These are phyloP conservation scores for Pythium angustatum DNA, from an alignment of 352 stramenopile species.

Conservation along the genomic window DNA sequence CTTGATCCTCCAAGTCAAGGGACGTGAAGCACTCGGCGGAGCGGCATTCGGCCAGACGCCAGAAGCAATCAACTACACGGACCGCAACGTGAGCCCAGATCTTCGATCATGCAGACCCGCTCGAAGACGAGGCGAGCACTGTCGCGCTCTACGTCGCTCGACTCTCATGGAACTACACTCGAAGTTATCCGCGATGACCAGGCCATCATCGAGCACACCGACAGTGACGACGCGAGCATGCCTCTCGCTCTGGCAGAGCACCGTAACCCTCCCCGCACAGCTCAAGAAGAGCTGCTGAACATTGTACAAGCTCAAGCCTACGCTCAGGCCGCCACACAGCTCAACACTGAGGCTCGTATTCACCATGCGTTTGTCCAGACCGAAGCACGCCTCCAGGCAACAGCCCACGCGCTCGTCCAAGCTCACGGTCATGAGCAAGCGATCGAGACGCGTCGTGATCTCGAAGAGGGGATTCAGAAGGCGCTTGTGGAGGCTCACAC, in stretches of 20 bases:
- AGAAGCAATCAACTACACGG: too few species aligned
- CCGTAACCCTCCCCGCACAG: too few species aligned
- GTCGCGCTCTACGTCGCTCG: slow-evolving; percentile 1
- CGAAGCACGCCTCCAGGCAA: neutral
- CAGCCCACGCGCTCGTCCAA: neutral
- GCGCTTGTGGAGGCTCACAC: neutral
- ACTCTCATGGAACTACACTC: neutral
- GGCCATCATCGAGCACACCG: neutral
- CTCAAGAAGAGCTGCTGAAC: slow-evolving; percentile 3
- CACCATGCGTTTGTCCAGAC: slow-evolving; percentile 4
- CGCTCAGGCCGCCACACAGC: neutral
- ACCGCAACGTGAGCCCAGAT: too few species aligned
- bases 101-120: slow-evolving; percentile 1
- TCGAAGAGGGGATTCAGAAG: slow-evolving; percentile 4
- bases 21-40: too few species aligned
- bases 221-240: neutral
- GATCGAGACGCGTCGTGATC: neutral
- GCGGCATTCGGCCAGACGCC: too few species aligned
- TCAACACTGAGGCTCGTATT: neutral
- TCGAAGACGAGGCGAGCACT: neutral
- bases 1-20: neutral
- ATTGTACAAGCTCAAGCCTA: neutral
- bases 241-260: too few species aligned
- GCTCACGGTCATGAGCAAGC: neutral
- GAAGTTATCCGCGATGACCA: neutral